Evolutionary conservation across 1,284 basidiomycete species (phyloP).

Genomic region (Sporisorium iseilematis-ciliati): DNA sequence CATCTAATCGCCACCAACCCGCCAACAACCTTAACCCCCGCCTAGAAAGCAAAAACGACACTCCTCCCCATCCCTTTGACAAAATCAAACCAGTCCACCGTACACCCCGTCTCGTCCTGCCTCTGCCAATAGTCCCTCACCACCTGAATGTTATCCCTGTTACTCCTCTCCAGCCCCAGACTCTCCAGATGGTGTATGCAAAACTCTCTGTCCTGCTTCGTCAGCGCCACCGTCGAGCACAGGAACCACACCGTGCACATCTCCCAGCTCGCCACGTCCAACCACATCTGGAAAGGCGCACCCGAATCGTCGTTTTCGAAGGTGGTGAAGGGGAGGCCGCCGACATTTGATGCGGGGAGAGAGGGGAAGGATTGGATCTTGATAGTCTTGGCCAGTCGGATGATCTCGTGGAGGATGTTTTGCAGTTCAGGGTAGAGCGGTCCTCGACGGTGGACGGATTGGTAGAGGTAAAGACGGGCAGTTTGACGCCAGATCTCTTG

Average conservation of each 20-base stretch:
- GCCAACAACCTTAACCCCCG: not conserved
- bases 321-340: slow-evolving; percentile 20
- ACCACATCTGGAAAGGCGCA: slow-evolving; percentile 46
- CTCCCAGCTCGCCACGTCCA: slow-evolving; percentile 52
- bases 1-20: not conserved
- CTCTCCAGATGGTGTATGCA: slow-evolving; percentile 51
- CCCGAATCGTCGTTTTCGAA: not conserved
- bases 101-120: slow-evolving; percentile 46
- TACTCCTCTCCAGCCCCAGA: slow-evolving; percentile 47
- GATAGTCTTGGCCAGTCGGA: slow-evolving; percentile 44
- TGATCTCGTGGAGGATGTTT: slow-evolving; percentile 51
- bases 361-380: slow-evolving; percentile 33
- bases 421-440: slow-evolving; percentile 46
- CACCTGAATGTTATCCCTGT: slow-evolving; percentile 53
- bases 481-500: slow-evolving; percentile 59
- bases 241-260: slow-evolving; percentile 61
- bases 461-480: slow-evolving; percentile 42
- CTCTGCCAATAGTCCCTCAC: slow-evolving; percentile 45
- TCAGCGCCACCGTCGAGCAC: slow-evolving; percentile 46
- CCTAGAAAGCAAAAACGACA: slow-evolving; percentile 46
- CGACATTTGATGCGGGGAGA: slow-evolving; percentile 28
- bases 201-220: slow-evolving; percentile 30
- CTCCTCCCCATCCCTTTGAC: slow-evolving; percentile 28
- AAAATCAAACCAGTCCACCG: slow-evolving; percentile 54
- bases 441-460: slow-evolving; percentile 50